Base-by-base conservation (phyloP, 2,329 filamentous ascomycete genomes). In the Diaporthe sp. region DNA sequence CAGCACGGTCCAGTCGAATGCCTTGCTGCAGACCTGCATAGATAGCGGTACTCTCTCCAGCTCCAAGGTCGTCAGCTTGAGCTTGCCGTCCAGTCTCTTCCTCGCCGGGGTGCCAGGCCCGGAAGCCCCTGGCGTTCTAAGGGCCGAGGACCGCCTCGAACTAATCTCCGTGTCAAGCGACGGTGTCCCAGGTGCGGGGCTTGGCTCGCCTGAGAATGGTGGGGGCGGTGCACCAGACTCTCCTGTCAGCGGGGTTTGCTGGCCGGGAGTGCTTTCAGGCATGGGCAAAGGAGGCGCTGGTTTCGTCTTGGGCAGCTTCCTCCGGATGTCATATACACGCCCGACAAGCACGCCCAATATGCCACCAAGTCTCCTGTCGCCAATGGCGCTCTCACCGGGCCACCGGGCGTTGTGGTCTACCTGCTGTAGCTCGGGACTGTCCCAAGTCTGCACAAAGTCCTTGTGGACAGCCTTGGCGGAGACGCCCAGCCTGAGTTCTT, bases 41-140 rank as follows among this genome's bases (percentile, higher is more conserved):
- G 93, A 95, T n/a, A 97, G 84, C 0, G 91, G 89, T 3, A 96
- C 90, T 34, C 94, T 90, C 83, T 97, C 94, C 2, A 97, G 86
- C 83, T 95, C 94, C 13, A 97, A 86, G 2, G 88, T 91, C 75
- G 94, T 91, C n/a, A 97, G 85, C 76, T 87, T 90, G 22, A 97
- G 85, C 79, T 91, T 91, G 46, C 88, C 88, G 44, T 90, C 87
- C 2, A 90, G 83, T 28, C 85, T 83, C 57, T 86, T 86, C 77
- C 84, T 82, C 61, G 79, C 81, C 53, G 77, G 67, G 25, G 76
- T 73, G 13, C 53, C 42, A 22, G 75, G 58, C 10, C 25, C 68
- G 4, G 37, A 53, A 19, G 34, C 34, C 39, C 62, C 55, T 37
- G 49, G 57, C 34, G 31, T 31, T 25, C 28, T 75, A 42, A 60